Conservation (phyloP, 2,329 filamentous ascomycete species). For the Cercospora brassicicola region DNA sequence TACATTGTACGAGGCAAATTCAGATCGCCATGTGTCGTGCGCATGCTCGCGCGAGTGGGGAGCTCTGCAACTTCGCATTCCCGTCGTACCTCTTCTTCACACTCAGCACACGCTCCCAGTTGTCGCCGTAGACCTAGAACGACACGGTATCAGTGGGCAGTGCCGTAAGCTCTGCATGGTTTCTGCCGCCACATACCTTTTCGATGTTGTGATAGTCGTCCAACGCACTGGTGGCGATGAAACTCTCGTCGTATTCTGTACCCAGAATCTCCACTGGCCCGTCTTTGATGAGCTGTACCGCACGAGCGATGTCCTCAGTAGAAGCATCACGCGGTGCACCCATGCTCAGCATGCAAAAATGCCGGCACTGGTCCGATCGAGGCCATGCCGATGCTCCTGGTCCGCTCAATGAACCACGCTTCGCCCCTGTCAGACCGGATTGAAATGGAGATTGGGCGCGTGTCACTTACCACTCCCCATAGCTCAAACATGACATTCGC, state of each 20-base stretch:
- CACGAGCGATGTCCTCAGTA: too few relatives aligned
- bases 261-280: neutral
- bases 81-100: neutral
- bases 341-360: slow-evolving; percentile 10
- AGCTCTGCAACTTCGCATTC: neutral
- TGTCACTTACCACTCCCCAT: slow-evolving; percentile 4
- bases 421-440: neutral
- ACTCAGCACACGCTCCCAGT: neutral
- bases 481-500: slow-evolving; percentile 10
- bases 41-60: neutral
- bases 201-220: neutral
- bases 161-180: neutral
- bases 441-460: neutral
- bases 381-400: slow-evolving; percentile 9
- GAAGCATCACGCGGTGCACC: neutral
- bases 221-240: neutral
- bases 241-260: neutral
- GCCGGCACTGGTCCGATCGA: neutral
- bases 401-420: slow-evolving; percentile 3
- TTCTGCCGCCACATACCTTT: neutral
- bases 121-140: neutral
- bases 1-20: too few relatives aligned
- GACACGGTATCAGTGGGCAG: too few relatives aligned
- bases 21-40: neutral
- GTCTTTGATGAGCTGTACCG: too few relatives aligned